phyloP scores from a whole-genome alignment of 179 eudicot genomes.

The Corrigiola litoralis region DNA sequence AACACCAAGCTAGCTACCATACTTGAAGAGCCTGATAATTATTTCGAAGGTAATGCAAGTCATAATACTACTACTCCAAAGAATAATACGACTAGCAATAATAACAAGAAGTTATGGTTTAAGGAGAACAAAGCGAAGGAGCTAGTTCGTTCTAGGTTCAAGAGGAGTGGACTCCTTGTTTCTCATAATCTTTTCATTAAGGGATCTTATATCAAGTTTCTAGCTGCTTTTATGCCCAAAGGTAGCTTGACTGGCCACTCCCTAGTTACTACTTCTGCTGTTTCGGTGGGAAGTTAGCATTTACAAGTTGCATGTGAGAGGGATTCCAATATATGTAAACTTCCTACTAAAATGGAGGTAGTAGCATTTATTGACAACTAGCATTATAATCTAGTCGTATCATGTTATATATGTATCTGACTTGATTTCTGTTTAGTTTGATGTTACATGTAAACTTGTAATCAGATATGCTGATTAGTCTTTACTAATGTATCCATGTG shows the following conservation, averaged over 20 bases:
- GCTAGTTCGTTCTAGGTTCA: constrained; percentile 1
- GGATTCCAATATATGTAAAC: too few relatives aligned
- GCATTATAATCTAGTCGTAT: too few relatives aligned
- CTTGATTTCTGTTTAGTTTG: too few relatives aligned
- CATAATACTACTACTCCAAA: neutral
- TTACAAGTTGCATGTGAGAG: too few relatives aligned
- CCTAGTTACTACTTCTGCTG: constrained; percentile 17
- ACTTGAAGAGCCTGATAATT: constrained; percentile 18
- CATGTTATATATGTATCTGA: too few relatives aligned
- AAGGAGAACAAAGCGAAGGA: constrained; percentile 22
- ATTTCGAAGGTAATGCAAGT: neutral
- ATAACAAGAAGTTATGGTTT: constrained; percentile 12
- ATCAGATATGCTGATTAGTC: too few relatives aligned
- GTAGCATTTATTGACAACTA: too few relatives aligned
- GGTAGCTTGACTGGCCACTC: constrained; percentile 27
- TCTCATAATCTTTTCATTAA: constrained; percentile 26
- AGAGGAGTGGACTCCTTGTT: constrained; percentile 23
- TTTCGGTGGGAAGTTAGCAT: too few relatives aligned
- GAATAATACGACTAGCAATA: neutral
- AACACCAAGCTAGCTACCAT: constrained; percentile 23
- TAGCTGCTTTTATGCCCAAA: constrained; percentile 29
- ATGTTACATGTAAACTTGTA: too few relatives aligned
- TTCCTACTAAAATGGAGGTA: too few relatives aligned
- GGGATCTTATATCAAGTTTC: constrained; percentile 24
- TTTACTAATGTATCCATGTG: too few relatives aligned